Base-by-base conservation (phyloP, 1,284 basidiomycete species). In the Tilletia walkeri region DNA sequence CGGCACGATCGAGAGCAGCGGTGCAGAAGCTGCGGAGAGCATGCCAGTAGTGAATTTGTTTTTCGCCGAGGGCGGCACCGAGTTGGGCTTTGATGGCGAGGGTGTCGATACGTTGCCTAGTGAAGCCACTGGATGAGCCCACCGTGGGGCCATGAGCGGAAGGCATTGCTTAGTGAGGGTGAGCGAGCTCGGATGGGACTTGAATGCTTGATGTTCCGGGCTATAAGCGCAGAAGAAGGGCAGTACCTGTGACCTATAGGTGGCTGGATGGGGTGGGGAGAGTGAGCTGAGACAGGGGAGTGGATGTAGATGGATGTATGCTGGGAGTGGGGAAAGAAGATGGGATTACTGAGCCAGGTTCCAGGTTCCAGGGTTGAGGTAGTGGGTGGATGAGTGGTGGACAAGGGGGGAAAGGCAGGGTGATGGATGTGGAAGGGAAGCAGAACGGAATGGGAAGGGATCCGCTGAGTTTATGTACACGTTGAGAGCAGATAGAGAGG, bases 11-110 rank as follows among this genome's bases (percentile, higher is more conserved):
- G 63, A 85, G 82, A 67, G 80, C 77, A 9, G 82, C 85, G 9
- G 78, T 80, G 72, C 84, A 73, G 72, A 85, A 85, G 20, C 79
- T 81, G 2, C 79, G 73, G 16, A 86, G 76, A 2, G 82, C 78
- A 39, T 74, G 67, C 85, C 85, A 86, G 78, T 86, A 86, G 45
- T 75, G 74, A 2, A 73, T 73, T 6, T 80, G 79, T 41, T 78
- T 75, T 34, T 75, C 72, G 16, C 81, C 81, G 0, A 83, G 74
- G n/a, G 77, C 81, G 7, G 75, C 74, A 34, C 77, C 77, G 47
- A 81, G 76, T 67, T 79, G 76, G 48, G 75, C 75, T 68, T 80
- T 80, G 71, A 81, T 73, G 68, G 76, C 78, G 47, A 77, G 73
- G 14, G 80, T 80, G 72, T 80, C 78, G 54, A 78, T 76, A 65